Conservation (phyloP, 768 basidiomycete species). For the Pluteus cervinus region DNA sequence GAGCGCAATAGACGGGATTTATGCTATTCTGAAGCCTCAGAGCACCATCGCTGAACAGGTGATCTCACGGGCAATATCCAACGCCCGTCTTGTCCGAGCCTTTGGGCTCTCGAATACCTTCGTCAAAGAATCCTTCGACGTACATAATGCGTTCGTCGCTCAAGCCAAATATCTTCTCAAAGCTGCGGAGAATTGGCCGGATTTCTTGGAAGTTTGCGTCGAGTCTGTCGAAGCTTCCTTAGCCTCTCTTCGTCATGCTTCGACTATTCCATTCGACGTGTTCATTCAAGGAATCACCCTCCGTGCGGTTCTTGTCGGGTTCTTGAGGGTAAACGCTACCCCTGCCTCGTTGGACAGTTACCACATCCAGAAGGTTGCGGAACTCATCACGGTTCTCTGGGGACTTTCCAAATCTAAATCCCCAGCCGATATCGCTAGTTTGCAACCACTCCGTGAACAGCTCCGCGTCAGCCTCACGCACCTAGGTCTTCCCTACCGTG, state of each 20-base stretch:
- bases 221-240: slow-evolving; percentile 24
- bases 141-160: slow-evolving; percentile 30
- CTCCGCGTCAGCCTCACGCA: slow-evolving; percentile 25
- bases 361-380: slow-evolving; percentile 31
- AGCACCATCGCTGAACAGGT: slow-evolving; percentile 18
- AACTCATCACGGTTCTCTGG: slow-evolving; percentile 42
- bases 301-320: slow-evolving; percentile 32
- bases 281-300: slow-evolving; percentile 42
- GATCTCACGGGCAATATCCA: slow-evolving; percentile 26
- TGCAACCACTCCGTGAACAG: no score
- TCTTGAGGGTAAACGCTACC: slow-evolving; percentile 29
- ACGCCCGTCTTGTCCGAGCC: slow-evolving; percentile 25
- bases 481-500: slow-evolving; percentile 27
- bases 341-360: slow-evolving; percentile 19
- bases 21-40: no score
- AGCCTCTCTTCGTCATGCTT: not conserved
- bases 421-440: no score
- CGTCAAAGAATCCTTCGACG: slow-evolving; percentile 28
- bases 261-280: slow-evolving; percentile 22
- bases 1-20: no score
- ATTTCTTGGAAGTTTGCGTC: slow-evolving; percentile 22
- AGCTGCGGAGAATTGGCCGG: slow-evolving; percentile 21
- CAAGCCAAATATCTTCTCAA: slow-evolving; percentile 23
- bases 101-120: slow-evolving; percentile 45
- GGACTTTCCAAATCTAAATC: slow-evolving; percentile 33